Evolutionary conservation across 2,329 filamentous ascomycete species (phyloP), one percentile per base, ranked within the genome.

Genomic region (Exophiala xenobiotica): DNA sequence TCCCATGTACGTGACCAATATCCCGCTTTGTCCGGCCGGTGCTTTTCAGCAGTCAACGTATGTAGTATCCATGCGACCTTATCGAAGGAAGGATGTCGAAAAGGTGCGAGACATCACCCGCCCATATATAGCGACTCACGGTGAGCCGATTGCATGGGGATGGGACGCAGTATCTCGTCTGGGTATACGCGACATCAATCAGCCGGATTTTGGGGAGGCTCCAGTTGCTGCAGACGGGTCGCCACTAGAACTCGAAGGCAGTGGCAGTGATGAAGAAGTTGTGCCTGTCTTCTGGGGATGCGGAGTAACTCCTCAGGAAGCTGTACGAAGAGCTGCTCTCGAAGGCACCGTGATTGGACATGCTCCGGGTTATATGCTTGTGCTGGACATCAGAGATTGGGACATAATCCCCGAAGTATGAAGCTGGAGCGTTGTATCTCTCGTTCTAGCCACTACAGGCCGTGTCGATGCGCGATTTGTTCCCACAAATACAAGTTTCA

Each of bases 281-380:
- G 70, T 83, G 23, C 79, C 79, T 0, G 75, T 82, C 3, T 82
- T 82, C 57, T 80, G 82, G 81, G 83, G 80, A 0, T 86, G 82
- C 61, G 82, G 82, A 26, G 82, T 86, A 8, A 86, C 83, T 29
- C 82, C 83, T 1, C 82, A 86, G 62, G 78, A 83, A 61, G 82
- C 81, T 11, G 79, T 86, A 1, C 77, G 83, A 73, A 72, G 70
- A 50, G 79, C 80, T 4, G 68, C 64, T 6, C 61, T 83, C 39
- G 61, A 78, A 40, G 83, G 83, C 0, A 70, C 72, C 1, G 72
- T 85, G 1, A 81, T 87, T 71, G 78, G 75, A 1, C 83, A 86
- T 68, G 75, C 77, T 14, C 82, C 81, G 1, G 81, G 81, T 0
- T 73, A 83, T 63, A 86, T 86, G 82, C 62, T 85, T 35, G 67